phyloP scores from a whole-genome alignment of 108 stramenopile genomes.

The Fragilaria crotonensis region DNA sequence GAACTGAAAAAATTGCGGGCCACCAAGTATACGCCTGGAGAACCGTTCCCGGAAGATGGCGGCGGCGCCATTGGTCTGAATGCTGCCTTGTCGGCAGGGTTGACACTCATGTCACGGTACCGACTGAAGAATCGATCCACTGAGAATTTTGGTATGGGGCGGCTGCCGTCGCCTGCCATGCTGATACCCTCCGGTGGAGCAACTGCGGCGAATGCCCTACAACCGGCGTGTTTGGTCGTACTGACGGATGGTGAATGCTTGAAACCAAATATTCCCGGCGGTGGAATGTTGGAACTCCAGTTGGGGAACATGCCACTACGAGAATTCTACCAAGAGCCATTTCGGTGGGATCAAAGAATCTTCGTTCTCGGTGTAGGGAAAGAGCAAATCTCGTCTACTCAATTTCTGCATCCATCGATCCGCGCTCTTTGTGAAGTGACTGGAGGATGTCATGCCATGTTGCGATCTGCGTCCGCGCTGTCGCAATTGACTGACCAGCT shows the following conservation, averaged over 20 bases:
- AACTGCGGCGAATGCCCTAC: slow-evolving; percentile 40
- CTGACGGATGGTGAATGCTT: slow-evolving; percentile 78
- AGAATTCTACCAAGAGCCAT: slow-evolving; percentile 74
- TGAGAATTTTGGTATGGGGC: slow-evolving; percentile 76
- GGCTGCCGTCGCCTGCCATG: slow-evolving; percentile 55
- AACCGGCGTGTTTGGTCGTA: slow-evolving; percentile 72
- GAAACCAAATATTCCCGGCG: slow-evolving; percentile 50
- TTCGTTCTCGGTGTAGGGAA: slow-evolving; percentile 61
- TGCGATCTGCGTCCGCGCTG: slow-evolving; percentile 32
- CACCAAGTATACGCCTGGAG: slow-evolving; percentile 29
- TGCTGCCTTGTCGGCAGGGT: slow-evolving; percentile 56
- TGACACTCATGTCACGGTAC: slow-evolving; percentile 68
- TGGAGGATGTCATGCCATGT: slow-evolving; percentile 55
- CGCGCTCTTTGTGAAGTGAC: slow-evolving; percentile 77
- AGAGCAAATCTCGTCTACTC: slow-evolving; percentile 19
- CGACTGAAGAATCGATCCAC: slow-evolving; percentile 49
- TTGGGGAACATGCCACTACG: slow-evolving; percentile 60
- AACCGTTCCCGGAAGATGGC: slow-evolving; percentile 65
- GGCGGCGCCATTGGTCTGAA: slow-evolving; percentile 69
- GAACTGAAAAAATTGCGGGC: slow-evolving; percentile 59
- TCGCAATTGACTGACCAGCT: slow-evolving; percentile 30
- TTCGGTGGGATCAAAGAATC: slow-evolving; percentile 82
- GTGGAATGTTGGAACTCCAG: slow-evolving; percentile 59
- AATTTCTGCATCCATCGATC: slow-evolving; percentile 58
- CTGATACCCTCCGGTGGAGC: slow-evolving; percentile 21